Evolutionary conservation across 768 basidiomycete genomes (phyloP).

Genomic region (Saitozyma sp.): DNA sequence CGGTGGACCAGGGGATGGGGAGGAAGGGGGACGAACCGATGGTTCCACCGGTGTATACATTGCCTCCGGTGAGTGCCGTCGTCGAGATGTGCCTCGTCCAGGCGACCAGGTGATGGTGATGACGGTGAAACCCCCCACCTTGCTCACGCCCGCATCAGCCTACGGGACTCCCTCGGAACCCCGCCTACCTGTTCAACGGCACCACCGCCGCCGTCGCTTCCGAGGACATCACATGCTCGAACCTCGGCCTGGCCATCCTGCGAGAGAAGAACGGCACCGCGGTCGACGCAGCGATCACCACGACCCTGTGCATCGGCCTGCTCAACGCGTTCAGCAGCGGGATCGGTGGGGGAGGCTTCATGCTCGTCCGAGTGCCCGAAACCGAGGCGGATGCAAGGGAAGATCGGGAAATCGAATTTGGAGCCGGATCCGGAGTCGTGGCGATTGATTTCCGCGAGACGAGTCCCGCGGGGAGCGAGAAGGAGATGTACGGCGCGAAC

Average conservation of each 20-base stretch:
- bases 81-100: background rate
- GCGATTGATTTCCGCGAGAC: conserved; percentile 84
- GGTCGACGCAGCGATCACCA: conserved; percentile 78
- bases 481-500: conserved; percentile 69
- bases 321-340: conserved; percentile 83
- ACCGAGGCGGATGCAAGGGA: background rate
- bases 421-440: conserved; percentile 7
- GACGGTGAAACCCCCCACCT: background rate
- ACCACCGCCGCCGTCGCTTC: conserved; percentile 81
- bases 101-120: background rate
- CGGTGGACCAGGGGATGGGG: background rate
- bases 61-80: conserved; percentile 33
- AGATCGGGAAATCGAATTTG: conserved; percentile 4
- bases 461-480: conserved; percentile 70
- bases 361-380: conserved; percentile 52
- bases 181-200: conserved; percentile 64
- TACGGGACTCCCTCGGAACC: conserved; percentile 56
- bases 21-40: conserved; percentile 26
- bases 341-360: conserved; percentile 51
- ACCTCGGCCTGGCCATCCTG: conserved; percentile 74
- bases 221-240: conserved; percentile 81
- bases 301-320: conserved; percentile 67
- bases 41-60: conserved; percentile 40
- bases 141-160: conserved; percentile 23
- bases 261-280: conserved; percentile 81